phyloP scores from a whole-genome alignment of 2,329 filamentous ascomycete species.

The Sporothrix curviconia region DNA sequence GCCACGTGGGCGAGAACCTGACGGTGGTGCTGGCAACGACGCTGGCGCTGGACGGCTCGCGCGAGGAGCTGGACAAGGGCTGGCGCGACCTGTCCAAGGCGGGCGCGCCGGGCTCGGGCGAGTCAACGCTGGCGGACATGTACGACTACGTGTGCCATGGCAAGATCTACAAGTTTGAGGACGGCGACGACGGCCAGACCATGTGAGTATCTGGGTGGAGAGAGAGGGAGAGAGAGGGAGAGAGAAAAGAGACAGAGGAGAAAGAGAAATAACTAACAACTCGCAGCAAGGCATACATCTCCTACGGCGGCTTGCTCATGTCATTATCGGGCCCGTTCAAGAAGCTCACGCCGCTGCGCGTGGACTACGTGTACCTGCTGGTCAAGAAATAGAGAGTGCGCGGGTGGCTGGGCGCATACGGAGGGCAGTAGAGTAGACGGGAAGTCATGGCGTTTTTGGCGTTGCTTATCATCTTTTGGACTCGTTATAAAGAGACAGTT shows the following conservation, averaged over 20 bases:
- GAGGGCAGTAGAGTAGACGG: too few relatives aligned
- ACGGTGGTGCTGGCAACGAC: constrained; percentile 79
- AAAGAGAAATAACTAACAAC: too few relatives aligned
- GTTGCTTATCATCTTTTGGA: too few relatives aligned
- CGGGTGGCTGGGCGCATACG: too few relatives aligned
- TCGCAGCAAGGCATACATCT: constrained; percentile 80
- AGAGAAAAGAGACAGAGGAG: not conserved
- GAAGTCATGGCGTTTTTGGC: constrained; percentile 4
- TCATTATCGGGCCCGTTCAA: constrained; percentile 90
- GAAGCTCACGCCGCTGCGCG: constrained; percentile 84
- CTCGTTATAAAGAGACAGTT: too few relatives aligned
- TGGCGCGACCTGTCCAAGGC: constrained; percentile 69
- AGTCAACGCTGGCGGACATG: constrained; percentile 64
- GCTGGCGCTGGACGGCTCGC: constrained; percentile 76
- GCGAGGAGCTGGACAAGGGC: constrained; percentile 63
- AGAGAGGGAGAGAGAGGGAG: not conserved
- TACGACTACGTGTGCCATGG: constrained; percentile 86
- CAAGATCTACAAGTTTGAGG: constrained; percentile 84
- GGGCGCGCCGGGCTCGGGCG: constrained; percentile 31
- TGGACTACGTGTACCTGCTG: constrained; percentile 89
- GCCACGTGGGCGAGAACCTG: constrained; percentile 65
- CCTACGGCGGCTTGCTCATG: constrained; percentile 86
- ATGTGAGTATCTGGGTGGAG: constrained; percentile 56
- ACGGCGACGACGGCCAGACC: constrained; percentile 68
- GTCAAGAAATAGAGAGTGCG: constrained; percentile 69